A percentile compares a stretch with the other conserved stretches of the same genome.
Conservation (phyloP, 2,329 filamentous ascomycete species). For the Westerdykella sp. region DNA sequence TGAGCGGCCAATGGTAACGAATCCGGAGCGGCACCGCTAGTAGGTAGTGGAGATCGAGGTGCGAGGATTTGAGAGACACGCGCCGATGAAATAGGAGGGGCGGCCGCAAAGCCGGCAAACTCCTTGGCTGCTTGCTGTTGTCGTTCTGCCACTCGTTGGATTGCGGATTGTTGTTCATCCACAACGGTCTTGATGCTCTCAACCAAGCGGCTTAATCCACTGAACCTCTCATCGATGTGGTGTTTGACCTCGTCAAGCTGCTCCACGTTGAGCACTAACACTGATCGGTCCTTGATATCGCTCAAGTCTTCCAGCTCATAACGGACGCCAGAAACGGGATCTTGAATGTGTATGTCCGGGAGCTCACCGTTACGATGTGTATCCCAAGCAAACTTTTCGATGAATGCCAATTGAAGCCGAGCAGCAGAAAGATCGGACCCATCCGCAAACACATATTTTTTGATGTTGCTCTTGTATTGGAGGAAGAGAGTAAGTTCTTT, state of each 20-base stretch:
- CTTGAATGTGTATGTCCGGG: slow-evolving; percentile 96
- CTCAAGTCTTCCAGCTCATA: slow-evolving; percentile 90
- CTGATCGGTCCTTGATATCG: slow-evolving; percentile 90
- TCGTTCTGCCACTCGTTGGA: slow-evolving; percentile 82
- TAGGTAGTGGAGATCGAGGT: slow-evolving; percentile 22
- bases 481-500: slow-evolving; percentile 92
- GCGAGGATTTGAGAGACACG: slow-evolving; percentile 32
- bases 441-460: slow-evolving; percentile 85
- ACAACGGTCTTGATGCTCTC: slow-evolving; percentile 79
- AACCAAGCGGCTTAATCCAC: slow-evolving; percentile 72
- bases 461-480: slow-evolving; percentile 95
- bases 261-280: slow-evolving; percentile 92
- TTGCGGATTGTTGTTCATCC: slow-evolving; percentile 71
- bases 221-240: slow-evolving; percentile 89
- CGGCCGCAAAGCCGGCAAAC: slow-evolving; percentile 60
- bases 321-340: slow-evolving; percentile 89
- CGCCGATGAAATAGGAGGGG: slow-evolving; percentile 32
- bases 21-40: slow-evolving; percentile 13
- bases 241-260: slow-evolving; percentile 91
- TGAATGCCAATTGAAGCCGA: slow-evolving; percentile 87
- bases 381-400: slow-evolving; percentile 99
- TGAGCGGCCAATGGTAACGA: slow-evolving; percentile 51
- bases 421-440: slow-evolving; percentile 83
- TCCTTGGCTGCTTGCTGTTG: slow-evolving; percentile 88
- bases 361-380: slow-evolving; percentile 93